Conservation (phyloP, 805 yeast genomes). For the Saturnispora hagleri region DNA sequence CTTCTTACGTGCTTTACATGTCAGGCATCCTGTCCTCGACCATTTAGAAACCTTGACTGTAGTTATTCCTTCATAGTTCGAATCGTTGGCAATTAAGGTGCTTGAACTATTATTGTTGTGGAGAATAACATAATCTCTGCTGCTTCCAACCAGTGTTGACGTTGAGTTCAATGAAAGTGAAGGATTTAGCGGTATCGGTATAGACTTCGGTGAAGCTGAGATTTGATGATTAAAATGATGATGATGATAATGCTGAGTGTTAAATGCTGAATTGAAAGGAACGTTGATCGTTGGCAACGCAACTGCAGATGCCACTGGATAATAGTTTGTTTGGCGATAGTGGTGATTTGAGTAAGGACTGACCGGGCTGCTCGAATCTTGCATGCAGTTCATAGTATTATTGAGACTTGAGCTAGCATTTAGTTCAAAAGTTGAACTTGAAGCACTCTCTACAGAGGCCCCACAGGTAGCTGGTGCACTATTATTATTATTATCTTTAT, state of each 20-base stretch:
- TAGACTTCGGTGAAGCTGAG: not conserved
- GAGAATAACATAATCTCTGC: not conserved
- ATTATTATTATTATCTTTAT: not conserved
- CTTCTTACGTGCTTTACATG: conserved; percentile 43
- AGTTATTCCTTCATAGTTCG: not conserved
- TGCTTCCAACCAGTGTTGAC: not conserved
- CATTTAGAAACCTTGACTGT: conserved; percentile 17
- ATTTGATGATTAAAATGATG: not conserved
- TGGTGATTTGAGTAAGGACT: not conserved
- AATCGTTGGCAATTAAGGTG: not conserved
- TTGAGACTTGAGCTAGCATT: not conserved
- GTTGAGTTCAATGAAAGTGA: not conserved
- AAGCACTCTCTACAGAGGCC: not conserved
- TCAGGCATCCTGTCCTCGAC: conserved; percentile 39
- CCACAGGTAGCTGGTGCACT: not conserved
- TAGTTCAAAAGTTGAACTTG: not conserved
- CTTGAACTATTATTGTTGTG: not conserved
- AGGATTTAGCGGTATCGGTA: not conserved
- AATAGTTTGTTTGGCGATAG: not conserved
- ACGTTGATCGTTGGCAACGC: not conserved
- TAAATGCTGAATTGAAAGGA: not conserved
- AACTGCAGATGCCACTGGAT: not conserved
- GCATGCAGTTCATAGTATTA: not conserved
- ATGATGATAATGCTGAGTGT: not conserved
- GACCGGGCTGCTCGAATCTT: not conserved